Base-by-base conservation (phyloP, 148 eudicot genomes). In the Vaccinium vitisidaea region DNA sequence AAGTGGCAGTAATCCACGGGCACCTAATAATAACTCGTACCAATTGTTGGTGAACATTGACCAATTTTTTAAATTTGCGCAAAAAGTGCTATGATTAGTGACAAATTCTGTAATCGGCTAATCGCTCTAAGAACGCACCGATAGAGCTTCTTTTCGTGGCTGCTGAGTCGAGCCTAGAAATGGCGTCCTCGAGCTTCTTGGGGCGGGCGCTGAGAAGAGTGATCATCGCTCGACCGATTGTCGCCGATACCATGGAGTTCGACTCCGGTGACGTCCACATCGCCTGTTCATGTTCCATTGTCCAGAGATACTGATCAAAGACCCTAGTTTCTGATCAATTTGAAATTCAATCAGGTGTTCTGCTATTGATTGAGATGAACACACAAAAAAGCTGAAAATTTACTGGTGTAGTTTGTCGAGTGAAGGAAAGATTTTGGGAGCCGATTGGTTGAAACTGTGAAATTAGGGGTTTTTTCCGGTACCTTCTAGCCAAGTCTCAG, bases 211-310 rank as follows among this genome's bases (percentile, higher is more conserved):
- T 78, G 30, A 93, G 91, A 49, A 95, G 83, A 75, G 91, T 89
- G 86, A 74, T 88, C 92, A 95, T 90, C 2, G 87, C 92, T 79
- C 96, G 89, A n/a, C 96, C 95, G 16, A 95, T 79, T 80, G 91
- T 87, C 32, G 91, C 89, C 16, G 94, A 88, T 2, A 87, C 58
- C 90, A 92, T 88, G 36, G 95, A 88, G 78, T 77, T 87, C 76
- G 90, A 52, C 43, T 86, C 86, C 39, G 90, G 30, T 49, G 89
- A 79, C 65, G 75, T n/a, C 81, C 86, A 54, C 9, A 83, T 23
- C 27, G 54, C 82, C 48, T 83, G 74, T 74, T 85, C 87, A 32
- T 82, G 83, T 80, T 88, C 93, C 91, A 88, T 87, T 48, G 82
- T 32, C 55, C 27, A 2, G 32, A 13, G 27, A 4, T 48, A 27